phyloP scores from a whole-genome alignment of 768 basidiomycete genomes.

The Lactarius hengduanensis region DNA sequence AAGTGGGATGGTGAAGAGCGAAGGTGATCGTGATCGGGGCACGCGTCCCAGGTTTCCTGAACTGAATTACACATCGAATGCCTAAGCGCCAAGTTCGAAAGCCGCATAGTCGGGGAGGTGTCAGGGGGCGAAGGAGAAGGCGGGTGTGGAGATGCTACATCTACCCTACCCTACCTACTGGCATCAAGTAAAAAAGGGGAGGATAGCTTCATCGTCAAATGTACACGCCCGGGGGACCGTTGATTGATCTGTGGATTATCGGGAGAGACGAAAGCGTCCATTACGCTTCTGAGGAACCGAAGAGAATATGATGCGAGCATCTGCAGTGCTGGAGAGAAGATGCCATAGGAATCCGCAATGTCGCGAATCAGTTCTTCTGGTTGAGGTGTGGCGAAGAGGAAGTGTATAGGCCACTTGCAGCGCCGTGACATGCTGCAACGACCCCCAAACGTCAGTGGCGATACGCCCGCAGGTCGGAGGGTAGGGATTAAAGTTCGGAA shows the following conservation, averaged over 20 bases:
- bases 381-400: too few species aligned
- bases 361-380: too few species aligned
- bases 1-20: background rate
- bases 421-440: background rate
- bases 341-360: background rate
- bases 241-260: too few species aligned
- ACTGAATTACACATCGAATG: background rate
- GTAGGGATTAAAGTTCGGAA: background rate
- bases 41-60: background rate
- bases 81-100: background rate
- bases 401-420: too few species aligned
- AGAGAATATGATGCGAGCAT: background rate
- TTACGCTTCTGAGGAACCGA: background rate
- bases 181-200: too few species aligned
- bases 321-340: background rate
- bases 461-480: background rate
- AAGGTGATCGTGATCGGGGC: background rate
- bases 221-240: background rate
- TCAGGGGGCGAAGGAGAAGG: background rate
- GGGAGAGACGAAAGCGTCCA: too few species aligned
- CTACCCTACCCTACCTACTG: too few species aligned
- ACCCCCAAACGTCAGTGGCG: background rate
- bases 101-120: too few species aligned
- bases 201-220: background rate
- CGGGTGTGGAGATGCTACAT: too few species aligned